Evolutionary conservation across 306 rosid genomes (phyloP).

Genomic region (Malus domestica): ASM211411v1 NC_041794.1:35081001-35081500

Average conservation of each 20-base stretch:
- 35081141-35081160: conserved; percentile 94
- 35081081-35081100: not conserved
- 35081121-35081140: conserved; percentile 93
- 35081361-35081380: conserved; percentile 82
- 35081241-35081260: conserved; percentile 10
- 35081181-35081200: conserved; percentile 18
- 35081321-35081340: conserved; percentile 99
- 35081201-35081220: not conserved
- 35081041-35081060: not conserved
- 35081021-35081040: not conserved
- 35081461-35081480: conserved; percentile 58
- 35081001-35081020: not conserved
- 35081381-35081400: conserved; percentile 17
- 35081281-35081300: not conserved
- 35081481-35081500: conserved; percentile 99
- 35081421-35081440: not conserved
- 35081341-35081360: conserved; percentile 98
- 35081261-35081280: not conserved
- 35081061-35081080: not conserved
- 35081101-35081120: conserved; percentile 73
- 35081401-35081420: not conserved
- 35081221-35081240: conserved; percentile 10
- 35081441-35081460: not conserved
- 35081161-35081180: conserved; percentile 99
- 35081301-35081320: conserved; percentile 79